These are phyloP conservation scores for Lactifluus subvellereus DNA, from an alignment of 768 basidiomycete species.

Conservation along the genomic window DNA sequence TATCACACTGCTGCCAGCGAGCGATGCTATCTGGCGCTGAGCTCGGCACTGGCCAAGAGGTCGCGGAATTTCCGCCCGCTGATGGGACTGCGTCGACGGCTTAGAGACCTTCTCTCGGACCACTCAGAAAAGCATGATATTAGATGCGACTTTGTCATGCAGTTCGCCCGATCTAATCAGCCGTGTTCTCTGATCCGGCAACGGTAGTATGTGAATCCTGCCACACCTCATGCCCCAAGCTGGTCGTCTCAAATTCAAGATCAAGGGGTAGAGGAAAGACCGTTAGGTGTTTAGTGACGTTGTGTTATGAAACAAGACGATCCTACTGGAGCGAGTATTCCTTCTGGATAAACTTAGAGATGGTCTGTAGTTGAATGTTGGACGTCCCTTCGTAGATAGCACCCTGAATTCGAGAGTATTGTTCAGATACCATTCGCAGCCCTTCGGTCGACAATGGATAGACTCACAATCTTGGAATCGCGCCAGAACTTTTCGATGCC, in stretches of 20 bases:
- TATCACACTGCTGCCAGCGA: too few relatives aligned
- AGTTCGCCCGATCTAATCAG: too few relatives aligned
- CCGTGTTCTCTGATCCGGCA: too few relatives aligned
- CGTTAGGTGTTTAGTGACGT: neutral
- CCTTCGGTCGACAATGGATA: neutral
- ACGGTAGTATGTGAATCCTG: too few relatives aligned
- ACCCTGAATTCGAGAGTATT: conserved; percentile 42
- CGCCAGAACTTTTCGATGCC: conserved; percentile 97
- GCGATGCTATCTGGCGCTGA: too few relatives aligned
- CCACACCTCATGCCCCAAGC: neutral
- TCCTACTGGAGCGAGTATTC: conserved; percentile 47
- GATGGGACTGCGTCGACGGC: too few relatives aligned
- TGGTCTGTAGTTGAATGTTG: conserved; percentile 97
- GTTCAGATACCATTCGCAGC: neutral
- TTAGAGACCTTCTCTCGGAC: too few relatives aligned
- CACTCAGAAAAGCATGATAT: too few relatives aligned
- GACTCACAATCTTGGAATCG: conserved; percentile 88
- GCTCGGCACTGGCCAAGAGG: too few relatives aligned
- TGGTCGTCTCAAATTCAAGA: neutral
- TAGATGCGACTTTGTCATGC: too few relatives aligned
- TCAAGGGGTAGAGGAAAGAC: neutral
- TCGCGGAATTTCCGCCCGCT: too few relatives aligned
- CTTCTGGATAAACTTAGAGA: conserved; percentile 87
- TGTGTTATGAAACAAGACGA: neutral
- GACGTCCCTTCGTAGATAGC: conserved; percentile 93